These are phyloP conservation scores for Colletotrichum lini DNA, from an alignment of 2,329 filamentous ascomycete species.

Conservation along the genomic window DNA sequence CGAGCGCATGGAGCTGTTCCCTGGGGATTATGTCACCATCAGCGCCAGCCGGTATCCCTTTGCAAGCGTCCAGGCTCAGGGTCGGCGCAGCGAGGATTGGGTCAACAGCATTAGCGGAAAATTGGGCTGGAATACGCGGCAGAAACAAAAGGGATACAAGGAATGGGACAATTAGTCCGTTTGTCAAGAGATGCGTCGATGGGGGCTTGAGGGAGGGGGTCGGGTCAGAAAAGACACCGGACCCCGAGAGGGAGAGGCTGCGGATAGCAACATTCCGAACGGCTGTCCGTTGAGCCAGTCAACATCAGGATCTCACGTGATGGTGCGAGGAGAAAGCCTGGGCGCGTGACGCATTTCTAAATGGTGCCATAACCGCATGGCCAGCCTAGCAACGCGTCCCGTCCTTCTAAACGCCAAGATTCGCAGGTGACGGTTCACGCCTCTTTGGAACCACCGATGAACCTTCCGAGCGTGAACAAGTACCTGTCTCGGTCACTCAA, in stretches of 20 bases:
- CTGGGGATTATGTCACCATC: slow-evolving; percentile 88
- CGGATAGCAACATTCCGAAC: slow-evolving; percentile 23
- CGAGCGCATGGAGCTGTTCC: slow-evolving; percentile 83
- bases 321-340: not conserved
- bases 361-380: slow-evolving; percentile 20
- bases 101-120: slow-evolving; percentile 85
- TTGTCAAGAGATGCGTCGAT: not conserved
- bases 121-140: slow-evolving; percentile 84
- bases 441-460: not conserved
- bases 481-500: slow-evolving; percentile 1
- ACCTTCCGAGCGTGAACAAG: slow-evolving; percentile 6
- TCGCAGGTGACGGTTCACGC: not conserved
- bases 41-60: slow-evolving; percentile 86
- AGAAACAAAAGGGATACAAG: slow-evolving; percentile 78
- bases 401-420: slow-evolving; percentile 17
- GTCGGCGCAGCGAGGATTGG: slow-evolving; percentile 82
- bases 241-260: slow-evolving; percentile 8
- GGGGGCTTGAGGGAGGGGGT: too few species aligned
- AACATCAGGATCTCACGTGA: slow-evolving; percentile 3
- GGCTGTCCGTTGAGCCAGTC: slow-evolving; percentile 6
- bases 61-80: slow-evolving; percentile 80
- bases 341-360: slow-evolving; percentile 22
- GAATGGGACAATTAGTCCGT: slow-evolving; percentile 58
- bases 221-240: not conserved
- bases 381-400: not conserved